These are phyloP conservation scores for Agroathelia rolfsii DNA, from an alignment of 1,284 basidiomycete species.

Conservation along the genomic window DNA sequence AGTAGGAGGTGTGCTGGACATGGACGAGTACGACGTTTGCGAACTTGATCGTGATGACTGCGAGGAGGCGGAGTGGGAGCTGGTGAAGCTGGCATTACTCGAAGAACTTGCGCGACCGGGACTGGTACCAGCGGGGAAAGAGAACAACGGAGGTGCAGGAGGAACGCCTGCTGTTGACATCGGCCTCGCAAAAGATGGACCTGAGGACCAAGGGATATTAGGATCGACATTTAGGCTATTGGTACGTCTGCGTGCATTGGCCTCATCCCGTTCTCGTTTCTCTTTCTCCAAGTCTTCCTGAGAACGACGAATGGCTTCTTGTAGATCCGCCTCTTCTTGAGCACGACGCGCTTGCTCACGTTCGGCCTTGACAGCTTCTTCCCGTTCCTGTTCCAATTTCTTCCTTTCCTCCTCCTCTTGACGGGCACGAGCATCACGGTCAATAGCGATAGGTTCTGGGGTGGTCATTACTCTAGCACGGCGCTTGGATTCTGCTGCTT, in stretches of 20 bases:
- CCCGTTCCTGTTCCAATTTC: conserved; percentile 11
- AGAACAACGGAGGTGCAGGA: conserved; percentile 1
- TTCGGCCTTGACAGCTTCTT: conserved; percentile 8
- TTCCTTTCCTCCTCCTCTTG: conserved; percentile 8
- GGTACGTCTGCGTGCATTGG: conserved; percentile 8
- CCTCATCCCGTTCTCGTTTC: conserved; percentile 7
- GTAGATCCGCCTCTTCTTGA: conserved; percentile 7
- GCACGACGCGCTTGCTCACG: conserved; percentile 6
- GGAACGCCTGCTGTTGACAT: conserved; percentile 7
- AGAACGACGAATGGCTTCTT: conserved; percentile 7
- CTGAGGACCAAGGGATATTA: too few relatives aligned
- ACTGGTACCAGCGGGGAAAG: too few relatives aligned
- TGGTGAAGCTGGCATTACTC: conserved; percentile 10
- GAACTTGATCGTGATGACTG: conserved; percentile 16
- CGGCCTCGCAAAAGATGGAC: conserved; percentile 5
- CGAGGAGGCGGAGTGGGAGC: conserved; percentile 14
- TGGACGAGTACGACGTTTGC: conserved; percentile 15
- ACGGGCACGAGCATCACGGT: conserved; percentile 8
- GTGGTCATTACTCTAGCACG: conserved; percentile 9
- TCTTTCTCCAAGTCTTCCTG: conserved; percentile 8
- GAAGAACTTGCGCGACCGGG: too few relatives aligned
- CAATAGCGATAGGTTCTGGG: conserved; percentile 8
- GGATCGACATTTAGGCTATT: too few relatives aligned
- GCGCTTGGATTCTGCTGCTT: conserved; percentile 5
- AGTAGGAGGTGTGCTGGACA: conserved; percentile 19